A percentile compares a stretch with the other conserved stretches of the same genome.
Evolutionary conservation across 225 moss, liverwort and hornwort species (phyloP).

Genomic region (Physcomitrellopsis africana): DNA sequence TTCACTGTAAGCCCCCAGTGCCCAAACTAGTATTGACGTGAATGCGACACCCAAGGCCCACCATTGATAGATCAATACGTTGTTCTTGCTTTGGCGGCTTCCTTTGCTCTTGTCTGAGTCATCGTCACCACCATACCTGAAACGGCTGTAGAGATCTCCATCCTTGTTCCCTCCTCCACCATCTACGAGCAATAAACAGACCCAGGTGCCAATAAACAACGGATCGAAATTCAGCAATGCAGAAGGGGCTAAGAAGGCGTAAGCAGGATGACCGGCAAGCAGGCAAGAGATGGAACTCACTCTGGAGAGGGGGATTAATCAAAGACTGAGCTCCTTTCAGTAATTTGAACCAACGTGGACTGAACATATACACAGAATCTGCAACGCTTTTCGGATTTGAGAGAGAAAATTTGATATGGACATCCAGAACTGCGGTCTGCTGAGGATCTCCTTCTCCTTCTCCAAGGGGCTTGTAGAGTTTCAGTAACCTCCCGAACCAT

Average conservation of each 20-base stretch:
- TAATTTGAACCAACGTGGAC: slow-evolving; percentile 37
- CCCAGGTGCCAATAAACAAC: not conserved
- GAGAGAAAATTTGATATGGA: slow-evolving; percentile 46
- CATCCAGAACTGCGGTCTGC: slow-evolving; percentile 43
- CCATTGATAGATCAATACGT: slow-evolving; percentile 27
- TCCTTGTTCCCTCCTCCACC: slow-evolving; percentile 50
- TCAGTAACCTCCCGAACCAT: slow-evolving; percentile 34
- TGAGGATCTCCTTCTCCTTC: slow-evolving; percentile 34
- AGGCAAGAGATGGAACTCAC: slow-evolving; percentile 25
- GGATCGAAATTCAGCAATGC: not conserved
- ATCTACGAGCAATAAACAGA: slow-evolving; percentile 21
- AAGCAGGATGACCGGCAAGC: not conserved
- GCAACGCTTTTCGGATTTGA: slow-evolving; percentile 31
- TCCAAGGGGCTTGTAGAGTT: slow-evolving; percentile 1
- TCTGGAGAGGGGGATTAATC: slow-evolving; percentile 31
- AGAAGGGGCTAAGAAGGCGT: not conserved
- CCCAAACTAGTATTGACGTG: slow-evolving; percentile 31
- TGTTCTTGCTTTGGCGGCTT: slow-evolving; percentile 8
- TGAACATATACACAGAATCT: slow-evolving; percentile 21
- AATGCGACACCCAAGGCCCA: slow-evolving; percentile 37
- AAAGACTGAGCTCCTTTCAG: slow-evolving; percentile 30
- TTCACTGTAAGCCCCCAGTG: slow-evolving; percentile 34
- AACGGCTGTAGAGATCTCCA: slow-evolving; percentile 19
- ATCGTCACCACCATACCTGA: slow-evolving; percentile 47
- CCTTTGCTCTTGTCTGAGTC: slow-evolving; percentile 27